Evolutionary conservation across 257 asterid species (phyloP).

Genomic region (Solanum gracilifrons): DNA sequence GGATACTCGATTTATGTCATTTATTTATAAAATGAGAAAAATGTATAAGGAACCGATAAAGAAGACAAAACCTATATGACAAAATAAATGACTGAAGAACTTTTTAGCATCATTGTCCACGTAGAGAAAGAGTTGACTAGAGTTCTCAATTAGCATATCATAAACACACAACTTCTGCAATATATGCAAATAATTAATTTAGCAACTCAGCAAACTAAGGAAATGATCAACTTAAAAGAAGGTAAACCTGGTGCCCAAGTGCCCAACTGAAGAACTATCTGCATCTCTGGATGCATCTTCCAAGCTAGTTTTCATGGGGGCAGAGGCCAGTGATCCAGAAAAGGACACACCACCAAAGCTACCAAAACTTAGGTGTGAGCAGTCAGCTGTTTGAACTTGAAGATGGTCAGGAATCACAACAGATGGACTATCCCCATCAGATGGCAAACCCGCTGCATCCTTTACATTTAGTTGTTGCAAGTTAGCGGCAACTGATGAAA

Average conservation of each 20-base stretch:
- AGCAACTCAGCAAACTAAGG: not conserved
- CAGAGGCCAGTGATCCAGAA: constrained; percentile 36
- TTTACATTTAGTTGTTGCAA: constrained; percentile 45
- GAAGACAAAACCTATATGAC: not conserved
- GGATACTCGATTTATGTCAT: not conserved
- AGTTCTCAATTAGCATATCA: not conserved
- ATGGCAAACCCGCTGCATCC: constrained; percentile 29
- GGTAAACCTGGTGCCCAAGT: constrained; percentile 44
- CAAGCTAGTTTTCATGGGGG: constrained; percentile 29
- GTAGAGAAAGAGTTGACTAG: not conserved
- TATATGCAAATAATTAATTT: not conserved
- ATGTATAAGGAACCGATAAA: not conserved
- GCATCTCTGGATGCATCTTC: constrained; percentile 40
- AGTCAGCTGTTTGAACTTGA: constrained; percentile 65
- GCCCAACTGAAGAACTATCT: constrained; percentile 37
- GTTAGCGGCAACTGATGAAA: constrained; percentile 42
- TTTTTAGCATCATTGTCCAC: not conserved
- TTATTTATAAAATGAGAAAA: not conserved
- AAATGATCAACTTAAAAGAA: not conserved
- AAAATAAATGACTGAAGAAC: not conserved
- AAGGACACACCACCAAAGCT: constrained; percentile 46
- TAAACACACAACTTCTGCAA: not conserved
- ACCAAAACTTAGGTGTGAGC: constrained; percentile 90
- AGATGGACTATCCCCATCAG: constrained; percentile 45
- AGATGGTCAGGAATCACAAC: constrained; percentile 77